These are phyloP conservation scores for Vanrija sp. DNA, from an alignment of 1,284 basidiomycete species.

Conservation along the genomic window DNA sequence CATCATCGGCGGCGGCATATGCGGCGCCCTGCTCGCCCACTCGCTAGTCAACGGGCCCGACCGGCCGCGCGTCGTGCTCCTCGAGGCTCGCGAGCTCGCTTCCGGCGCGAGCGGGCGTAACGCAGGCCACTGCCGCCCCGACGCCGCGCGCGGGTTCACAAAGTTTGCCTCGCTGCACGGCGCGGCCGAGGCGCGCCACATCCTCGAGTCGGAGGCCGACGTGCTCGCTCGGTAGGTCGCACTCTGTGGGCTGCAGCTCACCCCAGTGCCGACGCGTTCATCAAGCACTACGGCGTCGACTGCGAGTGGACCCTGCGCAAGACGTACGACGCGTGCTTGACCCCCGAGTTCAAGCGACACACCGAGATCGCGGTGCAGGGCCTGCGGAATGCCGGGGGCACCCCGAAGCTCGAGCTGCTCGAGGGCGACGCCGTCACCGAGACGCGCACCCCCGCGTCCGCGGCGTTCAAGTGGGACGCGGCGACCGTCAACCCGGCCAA, in stretches of 20 bases:
- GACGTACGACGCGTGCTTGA: slow-evolving; percentile 36
- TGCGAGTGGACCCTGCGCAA: slow-evolving; percentile 36
- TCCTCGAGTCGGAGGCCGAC: slow-evolving; percentile 8
- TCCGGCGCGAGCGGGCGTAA: slow-evolving; percentile 45
- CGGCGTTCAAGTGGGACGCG: slow-evolving; percentile 30
- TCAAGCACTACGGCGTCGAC: slow-evolving; percentile 27
- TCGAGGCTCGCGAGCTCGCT: slow-evolving; percentile 44
- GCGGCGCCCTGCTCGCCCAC: slow-evolving; percentile 34
- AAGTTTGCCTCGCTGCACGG: slow-evolving; percentile 33
- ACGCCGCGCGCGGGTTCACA: slow-evolving; percentile 36
- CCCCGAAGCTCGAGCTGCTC: slow-evolving; percentile 7
- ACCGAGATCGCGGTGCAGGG: slow-evolving; percentile 19
- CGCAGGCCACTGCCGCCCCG: slow-evolving; percentile 45
- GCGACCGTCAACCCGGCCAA: slow-evolving; percentile 40
- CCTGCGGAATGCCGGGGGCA: slow-evolving; percentile 13
- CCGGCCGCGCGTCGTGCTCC: slow-evolving; percentile 28
- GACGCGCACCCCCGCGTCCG: slow-evolving; percentile 7
- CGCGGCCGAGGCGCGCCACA: slow-evolving; percentile 17
- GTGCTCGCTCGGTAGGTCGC: slow-evolving; percentile 3
- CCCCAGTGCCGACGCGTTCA: slow-evolving; percentile 18
- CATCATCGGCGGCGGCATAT: slow-evolving; percentile 36
- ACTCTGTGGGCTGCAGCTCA: background rate
- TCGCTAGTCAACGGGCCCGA: slow-evolving; percentile 15
- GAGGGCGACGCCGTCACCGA: slow-evolving; percentile 11
- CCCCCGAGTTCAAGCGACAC: slow-evolving; percentile 30